These are phyloP conservation scores for Delonix regia DNA, from an alignment of 306 rosid species.

Conservation along the genomic window DNA sequence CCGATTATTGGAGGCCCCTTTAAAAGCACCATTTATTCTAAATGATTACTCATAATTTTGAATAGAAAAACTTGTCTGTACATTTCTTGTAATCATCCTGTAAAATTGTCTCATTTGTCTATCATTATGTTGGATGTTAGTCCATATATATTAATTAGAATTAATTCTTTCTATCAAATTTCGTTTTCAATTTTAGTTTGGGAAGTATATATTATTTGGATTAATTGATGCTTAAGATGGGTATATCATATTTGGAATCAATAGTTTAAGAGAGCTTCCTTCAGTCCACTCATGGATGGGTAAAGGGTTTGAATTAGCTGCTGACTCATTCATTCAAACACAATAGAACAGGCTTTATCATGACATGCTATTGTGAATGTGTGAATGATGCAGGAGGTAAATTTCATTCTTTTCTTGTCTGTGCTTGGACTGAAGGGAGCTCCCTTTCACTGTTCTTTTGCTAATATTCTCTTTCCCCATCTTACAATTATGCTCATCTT, in stretches of 20 bases:
- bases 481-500: not conserved
- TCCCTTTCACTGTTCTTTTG: slow-evolving; percentile 58
- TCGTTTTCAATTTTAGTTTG: not conserved
- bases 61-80: not conserved
- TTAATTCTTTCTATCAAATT: not conserved
- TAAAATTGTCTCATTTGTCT: too few species aligned
- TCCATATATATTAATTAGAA: not conserved
- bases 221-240: not conserved
- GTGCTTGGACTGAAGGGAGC: slow-evolving; percentile 99
- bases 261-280: slow-evolving; percentile 77
- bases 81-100: not conserved
- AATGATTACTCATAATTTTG: too few species aligned
- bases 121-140: too few species aligned
- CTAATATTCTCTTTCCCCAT: not conserved
- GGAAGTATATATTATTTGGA: not conserved
- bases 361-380: slow-evolving; percentile 66
- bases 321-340: slow-evolving; percentile 97
- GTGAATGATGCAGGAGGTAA: slow-evolving; percentile 95
- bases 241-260: slow-evolving; percentile 5
- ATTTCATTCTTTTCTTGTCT: slow-evolving; percentile 68
- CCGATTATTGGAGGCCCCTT: too few species aligned
- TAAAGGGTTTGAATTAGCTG: slow-evolving; percentile 77
- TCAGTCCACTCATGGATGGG: slow-evolving; percentile 94
- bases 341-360: slow-evolving; percentile 49
- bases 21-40: too few species aligned